Base-by-base conservation (phyloP, 495 filamentous ascomycete species). In the Tuber umbilicatum region DNA sequence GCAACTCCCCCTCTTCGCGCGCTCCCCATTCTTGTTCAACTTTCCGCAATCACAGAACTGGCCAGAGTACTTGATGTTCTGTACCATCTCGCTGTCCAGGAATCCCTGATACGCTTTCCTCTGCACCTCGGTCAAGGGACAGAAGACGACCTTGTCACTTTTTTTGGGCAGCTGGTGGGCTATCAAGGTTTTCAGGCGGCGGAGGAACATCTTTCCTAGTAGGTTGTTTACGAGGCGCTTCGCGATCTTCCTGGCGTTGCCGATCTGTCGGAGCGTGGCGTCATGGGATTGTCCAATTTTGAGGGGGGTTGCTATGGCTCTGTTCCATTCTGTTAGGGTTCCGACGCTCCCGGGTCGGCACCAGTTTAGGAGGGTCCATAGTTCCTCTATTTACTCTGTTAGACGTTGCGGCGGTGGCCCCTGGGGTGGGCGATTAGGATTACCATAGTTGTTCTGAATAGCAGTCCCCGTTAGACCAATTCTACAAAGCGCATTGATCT, bases 351-450 rank as follows among this genome's bases (percentile, higher is more conserved):
- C 96, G 1, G 95, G 95, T 80, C 97, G 97, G 1, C 94, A 93
- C 95, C 95, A 99, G 84, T 98, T 97, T 19, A 99, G 85, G 5
- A 99, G 86, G 5, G 93, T 95, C 95, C 95, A 99, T 2, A 99
- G 87, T 83, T 99, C 96, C 80, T 97, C 93, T 80, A 35, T n/a
- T 37, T 10, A 69, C 17, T 12, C 10, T 35, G 43, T 78, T 31
- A 78, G 68, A 47, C 69, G n/a, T 45, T 39, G 64, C 12, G 10
- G 17, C 27, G 45, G 64, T 64, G 35, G 68, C 39, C 5, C 12
- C 14, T 70, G 69, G 69, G 70, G 35, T 31, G 35, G 76, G 50
- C 31, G 35, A 12, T 69, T 37, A 31, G n/a, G 17, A 12, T 5
- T 77, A 80, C 78, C 79, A 82, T 99, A 99, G 78, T 93, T 94